Percentiles rank a stretch among this genome's conserved stretches.
Conservation (phyloP, 2,329 filamentous ascomycete genomes). For the Dryadomyces sulphureus region DNA sequence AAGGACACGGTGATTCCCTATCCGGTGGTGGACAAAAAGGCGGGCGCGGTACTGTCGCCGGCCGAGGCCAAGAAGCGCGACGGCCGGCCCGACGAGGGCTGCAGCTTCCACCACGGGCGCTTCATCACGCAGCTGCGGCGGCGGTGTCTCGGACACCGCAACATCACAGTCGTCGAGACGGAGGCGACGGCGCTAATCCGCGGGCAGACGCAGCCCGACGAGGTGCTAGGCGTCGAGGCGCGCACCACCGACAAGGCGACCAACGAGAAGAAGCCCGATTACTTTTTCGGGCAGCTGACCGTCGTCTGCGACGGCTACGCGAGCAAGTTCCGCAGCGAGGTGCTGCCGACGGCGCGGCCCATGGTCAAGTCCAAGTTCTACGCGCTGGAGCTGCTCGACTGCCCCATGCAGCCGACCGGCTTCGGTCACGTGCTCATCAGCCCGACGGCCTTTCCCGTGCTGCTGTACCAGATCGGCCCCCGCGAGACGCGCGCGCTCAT, state of each 20-base stretch:
- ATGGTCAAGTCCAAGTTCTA: conserved; percentile 78
- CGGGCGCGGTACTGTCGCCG: conserved; percentile 24
- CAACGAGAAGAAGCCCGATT: conserved; percentile 44
- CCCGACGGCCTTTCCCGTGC: conserved; percentile 51
- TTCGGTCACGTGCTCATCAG: conserved; percentile 84
- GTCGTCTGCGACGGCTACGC: conserved; percentile 86
- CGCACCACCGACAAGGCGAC: conserved; percentile 45
- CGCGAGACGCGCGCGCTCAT: conserved; percentile 85
- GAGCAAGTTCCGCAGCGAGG: conserved; percentile 74
- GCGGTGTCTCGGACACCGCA: conserved; percentile 58
- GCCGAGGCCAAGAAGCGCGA: conserved; percentile 6
- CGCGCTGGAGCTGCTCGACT: conserved; percentile 83
- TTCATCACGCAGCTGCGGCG: conserved; percentile 74
- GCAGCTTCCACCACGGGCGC: conserved; percentile 84
- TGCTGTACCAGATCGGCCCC: conserved; percentile 93
- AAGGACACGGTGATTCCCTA: conserved; percentile 65
- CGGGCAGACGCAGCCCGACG: conserved; percentile 45
- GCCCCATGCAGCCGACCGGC: conserved; percentile 55
- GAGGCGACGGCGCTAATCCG: conserved; percentile 65
- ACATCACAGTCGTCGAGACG: conserved; percentile 84
- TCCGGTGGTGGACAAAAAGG: conserved; percentile 39
- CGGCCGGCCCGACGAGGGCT: conserved; percentile 36
- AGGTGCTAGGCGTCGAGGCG: conserved; percentile 73
- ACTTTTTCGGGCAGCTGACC: conserved; percentile 79
- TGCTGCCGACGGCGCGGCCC: conserved; percentile 49